Base-by-base conservation (phyloP, 1,284 basidiomycete genomes). In the Neotropicomus parvogracilis region DNA sequence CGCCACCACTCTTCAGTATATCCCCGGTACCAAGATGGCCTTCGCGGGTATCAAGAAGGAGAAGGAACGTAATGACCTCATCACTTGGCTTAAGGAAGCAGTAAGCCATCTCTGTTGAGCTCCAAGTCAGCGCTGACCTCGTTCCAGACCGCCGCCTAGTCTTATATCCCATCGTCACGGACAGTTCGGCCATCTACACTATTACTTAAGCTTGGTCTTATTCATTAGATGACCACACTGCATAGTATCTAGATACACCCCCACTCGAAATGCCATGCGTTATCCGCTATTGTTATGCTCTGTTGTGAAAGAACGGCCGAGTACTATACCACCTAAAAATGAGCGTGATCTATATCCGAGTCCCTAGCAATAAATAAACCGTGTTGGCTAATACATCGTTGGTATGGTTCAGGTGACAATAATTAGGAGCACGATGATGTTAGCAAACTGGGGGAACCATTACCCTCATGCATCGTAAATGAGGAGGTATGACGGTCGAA, bases 11-110 rank as follows among this genome's bases (percentile, higher is more conserved):
- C 42, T 53, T 4, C 52, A 90, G 86, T 93, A 93, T 77, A 95
- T 95, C 60, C 91, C 92, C 37, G 93, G 93, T 46, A 97, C 93
- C 52, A 95, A 95, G 79, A 95, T 95, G 94, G 93, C 93, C 53
- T 97, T 97, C 62, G 92, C 94, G 58, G 94, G 94, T 63, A 75
- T 97, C 68, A 97, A 97, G 85, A 97, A 97, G 81, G 88, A 90
- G 29, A 93, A 93, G 80, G 94, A 97, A 72, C 85, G 93, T 72
- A 88, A 85, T 70, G 91, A 95, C 75, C 83, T 95, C 62, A 77
- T 92, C 60, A 80, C 89, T 41, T 81, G 76, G 67, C 74, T 92
- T 61, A 88, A 88, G 76, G 79, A 85, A 44, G 67, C 78, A 54
- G 87, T 88, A 64, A 54, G 78, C 65, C 11, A 26, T 13, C 2